Evolutionary conservation across 345 rosid genomes (phyloP).

Genomic region (Abelmoschus esculentus): DNA sequence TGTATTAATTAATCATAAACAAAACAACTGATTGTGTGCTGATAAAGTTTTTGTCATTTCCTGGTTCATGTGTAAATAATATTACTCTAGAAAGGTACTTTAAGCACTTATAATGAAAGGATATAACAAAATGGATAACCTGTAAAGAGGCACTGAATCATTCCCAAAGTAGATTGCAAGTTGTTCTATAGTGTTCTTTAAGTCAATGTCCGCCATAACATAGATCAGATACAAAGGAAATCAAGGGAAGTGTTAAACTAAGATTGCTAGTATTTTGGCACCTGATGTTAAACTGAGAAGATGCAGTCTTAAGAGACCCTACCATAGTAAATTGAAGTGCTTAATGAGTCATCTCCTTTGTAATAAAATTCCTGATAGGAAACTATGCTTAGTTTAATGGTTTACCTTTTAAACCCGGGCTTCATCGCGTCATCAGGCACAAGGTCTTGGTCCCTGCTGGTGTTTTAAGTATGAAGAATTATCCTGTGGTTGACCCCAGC

Average conservation of each 20-base stretch:
- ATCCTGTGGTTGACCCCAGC: conserved; percentile 24
- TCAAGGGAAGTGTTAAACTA: not conserved
- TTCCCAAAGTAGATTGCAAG: conserved; percentile 7
- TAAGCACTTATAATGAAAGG: conserved; percentile 6
- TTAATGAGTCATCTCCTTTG: conserved; percentile 24
- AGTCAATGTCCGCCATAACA: not conserved
- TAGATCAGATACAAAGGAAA: not conserved
- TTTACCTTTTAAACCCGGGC: conserved; percentile 31
- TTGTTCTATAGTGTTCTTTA: conserved; percentile 1
- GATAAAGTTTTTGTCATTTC: conserved; percentile 10
- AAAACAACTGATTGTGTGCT: not conserved
- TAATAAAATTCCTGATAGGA: conserved; percentile 9
- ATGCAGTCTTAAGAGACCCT: conserved; percentile 10
- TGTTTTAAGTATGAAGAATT: conserved; percentile 11
- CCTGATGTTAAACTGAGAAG: conserved; percentile 12
- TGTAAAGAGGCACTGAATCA: conserved; percentile 4
- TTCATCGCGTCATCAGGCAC: conserved; percentile 22
- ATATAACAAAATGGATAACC: not conserved
- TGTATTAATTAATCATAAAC: not conserved
- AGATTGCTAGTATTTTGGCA: conserved; percentile 25
- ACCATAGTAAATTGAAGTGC: conserved; percentile 28
- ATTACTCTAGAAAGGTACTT: not conserved
- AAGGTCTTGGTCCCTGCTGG: conserved; percentile 13
- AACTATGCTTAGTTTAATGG: conserved; percentile 13
- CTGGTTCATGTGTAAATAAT: not conserved